Evolutionary conservation across 805 yeast genomes (phyloP), one percentile per base, ranked within the genome.

Genomic region (Starmera pachycereana): DNA sequence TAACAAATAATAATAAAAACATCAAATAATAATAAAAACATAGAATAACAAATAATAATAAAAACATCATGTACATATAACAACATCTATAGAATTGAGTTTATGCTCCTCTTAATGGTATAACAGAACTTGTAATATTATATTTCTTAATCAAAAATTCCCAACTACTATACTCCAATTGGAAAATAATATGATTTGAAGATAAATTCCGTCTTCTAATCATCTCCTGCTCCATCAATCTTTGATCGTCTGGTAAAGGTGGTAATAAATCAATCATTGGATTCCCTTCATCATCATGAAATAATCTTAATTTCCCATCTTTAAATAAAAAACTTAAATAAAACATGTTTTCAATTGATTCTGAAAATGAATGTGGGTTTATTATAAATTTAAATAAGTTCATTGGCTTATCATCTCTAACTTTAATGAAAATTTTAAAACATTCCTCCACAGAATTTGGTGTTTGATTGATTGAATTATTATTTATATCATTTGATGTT

Each of bases 341-440:
- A 51, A 89, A 89, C 50, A 90, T 60, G 53, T 86, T 87, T 56
- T 90, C 97, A 3, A 89, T 78, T 1, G 88, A 73, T 54, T 81
- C 88, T 1, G 82, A 66, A 58, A 81, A 89, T 7, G 90, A 80
- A 12, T 61, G 45, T 1, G 96, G 96, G 54, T 90, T 78, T 14
- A 89, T 64, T 38, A 85, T 72, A 48, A 83, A 79, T 44, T 68
- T 65, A 52, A 75, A 85, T 36, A 88, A 63, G 40, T 75, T 74
- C 8, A 87, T 66, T 8, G 66, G 66, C 14, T 49, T 47, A 0
- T 57, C 59, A 0, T 61, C 62, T 8, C 57, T 54, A 34, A 60
- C 63, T 14, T 54, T 45, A 6, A 38, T 43, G 35, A 76, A 60
- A 4, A 62, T 54, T 35, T 60, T 58, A 54, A 63, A 82, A 34